These are phyloP conservation scores for Coffea humblotiana DNA, from an alignment of 305 asterid genomes.

Conservation along the genomic window DNA sequence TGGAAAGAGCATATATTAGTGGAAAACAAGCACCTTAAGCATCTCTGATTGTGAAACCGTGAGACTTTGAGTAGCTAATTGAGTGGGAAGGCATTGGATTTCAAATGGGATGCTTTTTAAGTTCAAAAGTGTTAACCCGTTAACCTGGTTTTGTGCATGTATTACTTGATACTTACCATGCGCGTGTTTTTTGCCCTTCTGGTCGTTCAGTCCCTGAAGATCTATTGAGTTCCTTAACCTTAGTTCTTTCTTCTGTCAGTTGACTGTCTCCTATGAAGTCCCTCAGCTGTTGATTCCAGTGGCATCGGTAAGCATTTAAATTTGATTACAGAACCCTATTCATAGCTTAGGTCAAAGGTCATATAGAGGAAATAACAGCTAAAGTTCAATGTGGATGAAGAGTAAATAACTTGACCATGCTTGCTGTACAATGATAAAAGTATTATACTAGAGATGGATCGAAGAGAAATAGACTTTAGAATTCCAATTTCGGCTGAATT, in stretches of 20 bases:
- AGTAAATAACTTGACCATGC: not conserved
- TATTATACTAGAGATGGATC: not conserved
- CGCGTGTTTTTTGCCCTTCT: no score
- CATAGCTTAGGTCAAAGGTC: not conserved
- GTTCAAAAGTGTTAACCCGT: not conserved
- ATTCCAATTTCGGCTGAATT: not conserved
- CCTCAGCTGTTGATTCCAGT: constrained; percentile 84
- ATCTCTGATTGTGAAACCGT: not conserved
- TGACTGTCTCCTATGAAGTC: constrained; percentile 88
- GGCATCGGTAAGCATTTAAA: constrained; percentile 68
- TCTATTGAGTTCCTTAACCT: not conserved
- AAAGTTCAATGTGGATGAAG: not conserved
- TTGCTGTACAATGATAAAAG: not conserved
- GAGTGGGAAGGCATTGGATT: not conserved
- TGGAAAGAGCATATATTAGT: not conserved
- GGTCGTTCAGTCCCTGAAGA: no score
- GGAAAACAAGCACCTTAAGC: not conserved
- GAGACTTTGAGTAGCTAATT: not conserved
- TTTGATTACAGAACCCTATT: constrained; percentile 9
- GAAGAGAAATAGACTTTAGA: not conserved
- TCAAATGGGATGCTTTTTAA: not conserved
- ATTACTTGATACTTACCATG: not conserved
- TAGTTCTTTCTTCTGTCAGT: constrained; percentile 46
- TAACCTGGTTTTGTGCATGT: not conserved
- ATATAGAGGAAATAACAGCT: not conserved